Evolutionary conservation across 1,284 basidiomycete species (phyloP).

Genomic region (Lentinula novae-zelandiae): DNA sequence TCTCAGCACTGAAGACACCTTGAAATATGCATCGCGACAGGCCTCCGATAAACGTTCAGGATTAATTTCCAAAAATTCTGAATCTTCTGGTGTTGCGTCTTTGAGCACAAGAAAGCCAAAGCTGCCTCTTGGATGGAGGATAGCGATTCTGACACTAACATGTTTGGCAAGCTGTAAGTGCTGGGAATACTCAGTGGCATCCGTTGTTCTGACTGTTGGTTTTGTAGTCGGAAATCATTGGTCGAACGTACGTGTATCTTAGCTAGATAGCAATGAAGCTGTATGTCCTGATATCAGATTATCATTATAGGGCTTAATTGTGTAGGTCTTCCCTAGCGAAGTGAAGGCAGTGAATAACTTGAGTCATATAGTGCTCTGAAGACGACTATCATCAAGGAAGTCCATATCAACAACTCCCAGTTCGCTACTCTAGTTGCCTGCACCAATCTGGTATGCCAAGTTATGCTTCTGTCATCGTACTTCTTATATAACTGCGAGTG

Average conservation of each 20-base stretch:
- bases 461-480: neutral
- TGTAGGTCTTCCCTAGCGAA: constrained; percentile 22
- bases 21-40: neutral
- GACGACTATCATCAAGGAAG: constrained; percentile 41
- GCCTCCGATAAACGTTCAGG: neutral
- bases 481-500: neutral
- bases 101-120: constrained; percentile 1
- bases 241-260: constrained; percentile 34
- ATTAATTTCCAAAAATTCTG: neutral
- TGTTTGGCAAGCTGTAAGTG: constrained; percentile 31
- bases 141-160: constrained; percentile 25
- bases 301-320: constrained; percentile 34
- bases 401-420: constrained; percentile 42
- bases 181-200: neutral
- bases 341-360: too few species aligned
- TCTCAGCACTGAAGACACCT: neutral
- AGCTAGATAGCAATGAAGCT: neutral
- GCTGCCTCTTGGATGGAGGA: constrained; percentile 20
- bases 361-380: constrained; percentile 26
- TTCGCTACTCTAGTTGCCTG: constrained; percentile 41
- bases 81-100: neutral
- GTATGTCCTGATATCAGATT: neutral
- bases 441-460: constrained; percentile 34
- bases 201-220: neutral
- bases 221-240: constrained; percentile 41